Percentiles rank a stretch among this genome's conserved stretches.
Conservation (phyloP, 371 early-diverging fungal genomes). For the Smittium culicis region DNA sequence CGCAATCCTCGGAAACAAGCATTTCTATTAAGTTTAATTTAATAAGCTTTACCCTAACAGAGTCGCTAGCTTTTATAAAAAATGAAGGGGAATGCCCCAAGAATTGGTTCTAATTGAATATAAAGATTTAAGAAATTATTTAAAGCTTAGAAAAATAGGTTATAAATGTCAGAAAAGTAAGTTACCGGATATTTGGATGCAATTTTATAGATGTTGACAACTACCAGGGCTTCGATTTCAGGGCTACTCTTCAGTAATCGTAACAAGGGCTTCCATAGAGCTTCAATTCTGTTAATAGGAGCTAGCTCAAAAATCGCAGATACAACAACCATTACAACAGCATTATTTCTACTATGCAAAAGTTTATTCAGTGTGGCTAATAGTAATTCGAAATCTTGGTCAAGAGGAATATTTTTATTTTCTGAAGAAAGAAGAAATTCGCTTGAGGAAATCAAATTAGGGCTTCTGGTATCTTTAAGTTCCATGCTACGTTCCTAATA, state of each 20-base stretch:
- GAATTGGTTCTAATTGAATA: background rate
- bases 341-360: slow-evolving; percentile 71
- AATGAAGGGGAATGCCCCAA: background rate
- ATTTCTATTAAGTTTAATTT: slow-evolving; percentile 72
- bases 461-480: background rate
- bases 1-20: slow-evolving; percentile 32
- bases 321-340: slow-evolving; percentile 68
- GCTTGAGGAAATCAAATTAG: background rate
- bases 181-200: slow-evolving; percentile 50
- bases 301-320: slow-evolving; percentile 59
- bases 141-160: no score
- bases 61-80: slow-evolving; percentile 43
- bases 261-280: slow-evolving; percentile 57
- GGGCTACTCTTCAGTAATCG: slow-evolving; percentile 54
- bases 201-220: slow-evolving; percentile 64
- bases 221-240: slow-evolving; percentile 62
- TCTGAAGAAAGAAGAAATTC: background rate
- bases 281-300: slow-evolving; percentile 42
- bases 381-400: slow-evolving; percentile 61
- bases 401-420: slow-evolving; percentile 31
- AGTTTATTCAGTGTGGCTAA: slow-evolving; percentile 56
- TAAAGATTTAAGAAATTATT: no score
- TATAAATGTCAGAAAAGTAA: slow-evolving; percentile 39
- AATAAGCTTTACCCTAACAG: slow-evolving; percentile 55
- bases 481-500: slow-evolving; percentile 2